Evolutionary conservation across 805 yeast species (phyloP), one percentile per base, ranked within the genome.

Genomic region (Torulaspora quercuum): DNA sequence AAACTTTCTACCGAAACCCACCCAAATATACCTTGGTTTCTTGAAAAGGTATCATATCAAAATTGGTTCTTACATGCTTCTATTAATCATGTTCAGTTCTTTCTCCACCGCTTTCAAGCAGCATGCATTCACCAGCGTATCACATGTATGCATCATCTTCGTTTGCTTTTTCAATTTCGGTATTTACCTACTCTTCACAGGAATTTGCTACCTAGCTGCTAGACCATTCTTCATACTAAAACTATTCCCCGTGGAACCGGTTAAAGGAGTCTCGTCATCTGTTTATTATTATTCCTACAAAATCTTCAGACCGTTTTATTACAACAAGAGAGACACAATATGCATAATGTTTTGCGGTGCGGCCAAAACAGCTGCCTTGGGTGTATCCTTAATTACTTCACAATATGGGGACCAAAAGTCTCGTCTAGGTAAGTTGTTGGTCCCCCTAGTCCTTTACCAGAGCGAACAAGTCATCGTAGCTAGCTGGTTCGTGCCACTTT

Each of bases 301-400:
- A 37, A 25, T 61, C 7, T 63, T 64, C 37, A 59, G 69, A 37
- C 90, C 90, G 1, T 85, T 83, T 50, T 82, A 81, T 59, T 82
- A 82, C 59, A 69, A 70, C 50, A 74, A 80, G 48, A 59, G 67
- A 34, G 95, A 88, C 52, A 76, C 95, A 0, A 84, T 85, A 22
- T 71, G 89, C 8, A 73, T 88, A 33, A 73, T 87, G 82, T 70
- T 86, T 41, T 85, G 95, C 61, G 95, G 95, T 7, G 90, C 95
- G 4, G 95, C 96, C 2, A 88, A 87, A 59, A 87, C 95, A 1
- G 95, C 95, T 0, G 95, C 95, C 0, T 67, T 87, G 34, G 96
- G 95, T 23, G 95, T 87, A 3, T 82, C 95, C 1, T 67, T 87
- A 33, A 70, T 82, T n/a, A 70, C 88, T 1, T 76, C 90, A 0